Conservation (phyloP, 257 asterid species). For the Echium plantagineum region DNA sequence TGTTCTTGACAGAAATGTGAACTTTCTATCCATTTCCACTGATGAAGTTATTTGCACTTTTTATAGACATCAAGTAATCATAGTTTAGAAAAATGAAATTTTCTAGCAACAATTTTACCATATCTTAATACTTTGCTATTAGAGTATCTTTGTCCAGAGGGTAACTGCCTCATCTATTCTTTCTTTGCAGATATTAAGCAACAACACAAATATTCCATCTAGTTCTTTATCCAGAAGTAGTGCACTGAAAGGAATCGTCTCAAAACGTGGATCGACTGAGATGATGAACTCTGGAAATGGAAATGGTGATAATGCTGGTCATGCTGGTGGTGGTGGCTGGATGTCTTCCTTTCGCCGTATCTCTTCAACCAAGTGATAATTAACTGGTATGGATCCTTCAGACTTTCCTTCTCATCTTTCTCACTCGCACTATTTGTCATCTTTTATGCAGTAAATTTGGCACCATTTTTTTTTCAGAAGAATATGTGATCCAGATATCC, state of each 20-base stretch:
- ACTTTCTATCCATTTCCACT: conserved; percentile 10
- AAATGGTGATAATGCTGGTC: conserved; percentile 52
- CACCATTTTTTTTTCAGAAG: background rate
- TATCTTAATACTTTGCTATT: background rate
- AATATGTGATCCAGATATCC: background rate
- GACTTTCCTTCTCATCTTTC: background rate
- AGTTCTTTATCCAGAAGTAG: conserved; percentile 57
- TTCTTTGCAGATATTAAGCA: conserved; percentile 38
- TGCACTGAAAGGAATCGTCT: conserved; percentile 41
- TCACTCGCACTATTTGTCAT: background rate
- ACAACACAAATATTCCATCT: conserved; percentile 40
- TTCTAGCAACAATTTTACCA: background rate
- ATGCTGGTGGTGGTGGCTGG: conserved; percentile 90
- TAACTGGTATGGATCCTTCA: conserved; percentile 15
- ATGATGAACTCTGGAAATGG: conserved; percentile 43
- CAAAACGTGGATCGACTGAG: conserved; percentile 57
- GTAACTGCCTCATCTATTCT: conserved; percentile 6
- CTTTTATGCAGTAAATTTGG: background rate
- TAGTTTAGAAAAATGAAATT: background rate
- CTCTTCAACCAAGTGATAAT: conserved; percentile 66
- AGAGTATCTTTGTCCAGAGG: conserved; percentile 1
- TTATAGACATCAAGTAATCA: background rate
- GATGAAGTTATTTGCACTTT: background rate
- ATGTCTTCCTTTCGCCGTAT: conserved; percentile 79
- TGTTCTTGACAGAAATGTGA: conserved; percentile 59